Percentiles rank a stretch among this genome's conserved stretches.
Evolutionary conservation across 2,329 filamentous ascomycete genomes (phyloP).

Genomic region (Paecilomyces variotii): DNA sequence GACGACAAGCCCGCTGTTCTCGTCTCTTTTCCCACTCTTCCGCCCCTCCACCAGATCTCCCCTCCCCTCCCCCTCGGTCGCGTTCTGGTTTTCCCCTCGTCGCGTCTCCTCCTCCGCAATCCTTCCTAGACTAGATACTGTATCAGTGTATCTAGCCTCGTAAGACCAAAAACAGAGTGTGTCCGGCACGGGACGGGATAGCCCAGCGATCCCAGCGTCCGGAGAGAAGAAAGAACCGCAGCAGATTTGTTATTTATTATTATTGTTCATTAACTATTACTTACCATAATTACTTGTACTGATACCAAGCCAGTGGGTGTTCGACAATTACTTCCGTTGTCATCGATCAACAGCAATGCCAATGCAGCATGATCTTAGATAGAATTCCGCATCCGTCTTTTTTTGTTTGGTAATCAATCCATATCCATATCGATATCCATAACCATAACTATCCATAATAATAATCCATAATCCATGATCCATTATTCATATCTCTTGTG

Average conservation of each 20-base stretch:
- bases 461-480: too few relatives aligned
- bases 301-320: too few relatives aligned
- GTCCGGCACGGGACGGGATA: not conserved
- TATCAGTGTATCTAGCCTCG: too few relatives aligned
- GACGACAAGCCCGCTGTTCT: not conserved
- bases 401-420: not conserved
- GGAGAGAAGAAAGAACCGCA: not conserved
- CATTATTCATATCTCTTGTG: too few relatives aligned
- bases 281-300: too few relatives aligned
- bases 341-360: not conserved
- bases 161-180: too few relatives aligned
- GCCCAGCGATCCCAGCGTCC: not conserved
- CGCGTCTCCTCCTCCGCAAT: not conserved
- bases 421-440: too few relatives aligned
- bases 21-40: not conserved
- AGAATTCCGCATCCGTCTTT: conserved; percentile 7
- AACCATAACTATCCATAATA: too few relatives aligned
- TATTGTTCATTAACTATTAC: too few relatives aligned
- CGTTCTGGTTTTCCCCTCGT: not conserved
- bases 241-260: not conserved
- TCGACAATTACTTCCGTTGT: too few relatives aligned
- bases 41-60: conserved; percentile 6
- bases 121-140: not conserved
- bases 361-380: not conserved
- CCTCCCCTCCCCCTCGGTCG: conserved; percentile 3